Evolutionary conservation across 2,329 filamentous ascomycete genomes (phyloP).

Genomic region (Emmonsiellopsis sp.): DNA sequence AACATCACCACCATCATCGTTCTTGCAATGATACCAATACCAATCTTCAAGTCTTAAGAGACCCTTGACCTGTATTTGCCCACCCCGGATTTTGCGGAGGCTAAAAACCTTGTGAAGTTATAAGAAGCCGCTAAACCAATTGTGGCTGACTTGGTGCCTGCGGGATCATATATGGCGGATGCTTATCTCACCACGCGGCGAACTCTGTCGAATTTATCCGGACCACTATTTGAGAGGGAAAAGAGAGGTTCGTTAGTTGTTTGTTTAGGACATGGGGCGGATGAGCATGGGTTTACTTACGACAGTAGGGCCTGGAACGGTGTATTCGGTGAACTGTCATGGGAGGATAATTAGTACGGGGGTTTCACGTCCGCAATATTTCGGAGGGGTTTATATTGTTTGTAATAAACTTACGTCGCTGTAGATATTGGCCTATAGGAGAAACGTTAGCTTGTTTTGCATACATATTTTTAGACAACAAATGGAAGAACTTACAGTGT

Average conservation of each 20-base stretch:
- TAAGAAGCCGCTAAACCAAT: no score
- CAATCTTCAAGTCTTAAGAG: no score
- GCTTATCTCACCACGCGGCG: not conserved
- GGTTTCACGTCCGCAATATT: not conserved
- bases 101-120: no score
- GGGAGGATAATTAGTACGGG: not conserved
- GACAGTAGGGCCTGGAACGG: conserved; percentile 1
- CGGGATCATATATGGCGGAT: no score
- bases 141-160: no score
- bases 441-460: not conserved
- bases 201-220: not conserved
- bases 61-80: no score
- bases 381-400: not conserved
- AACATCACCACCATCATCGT: no score
- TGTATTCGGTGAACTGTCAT: conserved; percentile 1
- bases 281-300: not conserved
- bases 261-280: not conserved
- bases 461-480: not conserved
- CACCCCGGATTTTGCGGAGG: no score
- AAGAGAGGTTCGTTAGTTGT: not conserved
- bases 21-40: no score
- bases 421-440: conserved; percentile 1
- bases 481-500: conserved; percentile 1
- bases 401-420: not conserved
- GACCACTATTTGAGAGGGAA: not conserved